Evolutionary conservation across 257 asterid species (phyloP).

Genomic region (Henckelia pumila): DNA sequence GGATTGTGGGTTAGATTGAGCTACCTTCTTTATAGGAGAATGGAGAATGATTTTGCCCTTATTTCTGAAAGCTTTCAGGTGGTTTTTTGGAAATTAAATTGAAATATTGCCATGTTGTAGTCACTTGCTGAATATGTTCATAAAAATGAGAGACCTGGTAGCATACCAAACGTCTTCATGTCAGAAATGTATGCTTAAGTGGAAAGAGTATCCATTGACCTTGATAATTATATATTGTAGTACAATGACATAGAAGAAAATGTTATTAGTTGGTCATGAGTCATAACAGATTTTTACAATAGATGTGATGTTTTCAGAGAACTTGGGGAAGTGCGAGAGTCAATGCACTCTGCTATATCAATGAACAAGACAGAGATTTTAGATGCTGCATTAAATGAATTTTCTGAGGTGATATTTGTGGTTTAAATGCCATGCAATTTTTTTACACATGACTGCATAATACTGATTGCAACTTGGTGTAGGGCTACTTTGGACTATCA

Average conservation of each 20-base stretch:
- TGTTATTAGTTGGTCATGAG: constrained; percentile 2
- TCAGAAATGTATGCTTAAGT: constrained; percentile 3
- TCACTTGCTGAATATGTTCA: background rate
- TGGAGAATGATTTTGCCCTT: background rate
- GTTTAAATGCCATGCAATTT: constrained; percentile 5
- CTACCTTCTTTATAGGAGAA: background rate
- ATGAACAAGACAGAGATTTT: constrained; percentile 73
- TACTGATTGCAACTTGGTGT: constrained; percentile 26
- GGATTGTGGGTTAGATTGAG: constrained; percentile 8
- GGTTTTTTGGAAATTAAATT: background rate
- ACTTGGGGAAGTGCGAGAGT: constrained; percentile 51
- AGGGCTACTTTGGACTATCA: constrained; percentile 78
- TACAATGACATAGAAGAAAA: background rate
- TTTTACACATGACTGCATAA: constrained; percentile 10
- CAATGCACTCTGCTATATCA: constrained; percentile 72
- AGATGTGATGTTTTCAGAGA: constrained; percentile 43
- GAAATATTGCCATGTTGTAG: constrained; percentile 4
- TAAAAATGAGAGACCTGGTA: constrained; percentile 1
- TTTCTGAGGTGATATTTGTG: constrained; percentile 55
- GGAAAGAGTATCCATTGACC: constrained; percentile 5
- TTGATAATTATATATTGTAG: background rate
- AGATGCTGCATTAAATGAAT: constrained; percentile 74
- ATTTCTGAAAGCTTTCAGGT: background rate
- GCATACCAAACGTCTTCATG: background rate
- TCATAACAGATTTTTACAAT: constrained; percentile 6